A percentile compares a stretch with the other conserved stretches of the same genome.
phyloP scores from a whole-genome alignment of 1,284 basidiomycete genomes.

The Quambalaria eucalypti region DNA sequence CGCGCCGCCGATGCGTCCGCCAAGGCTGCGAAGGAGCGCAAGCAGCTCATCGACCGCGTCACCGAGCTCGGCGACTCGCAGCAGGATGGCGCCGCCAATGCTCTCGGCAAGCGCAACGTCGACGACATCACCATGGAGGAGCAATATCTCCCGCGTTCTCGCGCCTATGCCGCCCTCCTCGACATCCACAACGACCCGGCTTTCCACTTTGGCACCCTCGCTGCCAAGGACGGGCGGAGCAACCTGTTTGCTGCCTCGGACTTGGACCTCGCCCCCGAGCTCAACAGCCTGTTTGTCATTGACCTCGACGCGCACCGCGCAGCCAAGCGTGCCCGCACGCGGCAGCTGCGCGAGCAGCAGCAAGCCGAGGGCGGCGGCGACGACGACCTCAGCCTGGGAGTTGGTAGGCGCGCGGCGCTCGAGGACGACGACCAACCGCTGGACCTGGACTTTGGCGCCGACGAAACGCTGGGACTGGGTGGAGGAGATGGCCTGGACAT shows the following conservation, averaged over 20 bases:
- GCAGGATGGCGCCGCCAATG: constrained; percentile 45
- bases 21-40: constrained; percentile 24
- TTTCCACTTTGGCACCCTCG: constrained; percentile 65
- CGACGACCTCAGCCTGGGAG: constrained; percentile 46
- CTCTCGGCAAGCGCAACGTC: constrained; percentile 55
- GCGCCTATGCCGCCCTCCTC: constrained; percentile 68
- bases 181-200: constrained; percentile 77
- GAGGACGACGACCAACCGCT: constrained; percentile 10
- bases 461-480: constrained; percentile 6
- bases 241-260: constrained; percentile 70
- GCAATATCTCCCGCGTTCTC: constrained; percentile 70
- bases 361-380: no score
- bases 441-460: constrained; percentile 17
- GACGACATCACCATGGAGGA: constrained; percentile 63
- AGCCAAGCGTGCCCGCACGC: constrained; percentile 35
- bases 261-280: constrained; percentile 65
- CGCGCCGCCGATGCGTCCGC: constrained; percentile 21
- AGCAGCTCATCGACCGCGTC: constrained; percentile 50
- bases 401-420: constrained; percentile 13
- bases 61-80: constrained; percentile 50
- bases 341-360: neutral
- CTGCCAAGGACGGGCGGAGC: constrained; percentile 52
- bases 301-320: constrained; percentile 53
- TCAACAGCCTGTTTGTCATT: constrained; percentile 72
- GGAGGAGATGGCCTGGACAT: neutral